phyloP scores from a whole-genome alignment of 805 yeast genomes.

The Cyberlindnera meyerae region DNA sequence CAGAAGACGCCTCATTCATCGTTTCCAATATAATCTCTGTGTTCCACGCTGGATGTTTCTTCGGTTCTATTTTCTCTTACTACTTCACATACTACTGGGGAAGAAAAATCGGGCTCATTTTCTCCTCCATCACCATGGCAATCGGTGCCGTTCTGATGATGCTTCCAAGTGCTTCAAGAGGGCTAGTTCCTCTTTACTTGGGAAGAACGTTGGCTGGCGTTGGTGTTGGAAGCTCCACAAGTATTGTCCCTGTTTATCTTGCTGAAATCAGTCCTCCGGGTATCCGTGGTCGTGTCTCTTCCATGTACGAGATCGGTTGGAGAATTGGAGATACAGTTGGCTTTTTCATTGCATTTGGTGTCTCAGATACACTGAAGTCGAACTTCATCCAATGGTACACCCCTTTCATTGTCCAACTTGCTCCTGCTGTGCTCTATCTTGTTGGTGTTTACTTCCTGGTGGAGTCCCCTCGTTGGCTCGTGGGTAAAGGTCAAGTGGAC shows the following conservation, averaged over 20 bases:
- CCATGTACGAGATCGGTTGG: conserved; percentile 11
- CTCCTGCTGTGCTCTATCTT: conserved; percentile 41
- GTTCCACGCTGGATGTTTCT: conserved; percentile 23
- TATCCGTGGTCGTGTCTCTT: conserved; percentile 36
- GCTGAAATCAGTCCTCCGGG: conserved; percentile 42
- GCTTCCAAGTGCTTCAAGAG: conserved; percentile 28
- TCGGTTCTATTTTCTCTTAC: conserved; percentile 20
- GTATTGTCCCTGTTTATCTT: conserved; percentile 44
- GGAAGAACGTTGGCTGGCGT: conserved; percentile 45
- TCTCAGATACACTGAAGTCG: conserved; percentile 4
- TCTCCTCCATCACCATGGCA: conserved; percentile 17
- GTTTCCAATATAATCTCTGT: conserved; percentile 18
- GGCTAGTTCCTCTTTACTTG: conserved; percentile 44
- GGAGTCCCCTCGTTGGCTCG: conserved; percentile 44
- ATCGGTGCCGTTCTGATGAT: conserved; percentile 41
- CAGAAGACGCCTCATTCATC: conserved; percentile 5
- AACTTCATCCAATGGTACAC: conserved; percentile 39
- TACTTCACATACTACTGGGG: conserved; percentile 18
- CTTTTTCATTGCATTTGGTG: conserved; percentile 10
- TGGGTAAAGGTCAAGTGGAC: conserved; percentile 32
- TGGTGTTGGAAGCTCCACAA: conserved; percentile 48
- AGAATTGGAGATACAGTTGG: conserved; percentile 11
- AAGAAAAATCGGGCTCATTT: conserved; percentile 13
- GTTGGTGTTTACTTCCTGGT: conserved; percentile 35
- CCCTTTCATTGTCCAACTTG: conserved; percentile 42